Evolutionary conservation across 768 basidiomycete species (phyloP).

Genomic region (Pisolithus microcarpus): DNA sequence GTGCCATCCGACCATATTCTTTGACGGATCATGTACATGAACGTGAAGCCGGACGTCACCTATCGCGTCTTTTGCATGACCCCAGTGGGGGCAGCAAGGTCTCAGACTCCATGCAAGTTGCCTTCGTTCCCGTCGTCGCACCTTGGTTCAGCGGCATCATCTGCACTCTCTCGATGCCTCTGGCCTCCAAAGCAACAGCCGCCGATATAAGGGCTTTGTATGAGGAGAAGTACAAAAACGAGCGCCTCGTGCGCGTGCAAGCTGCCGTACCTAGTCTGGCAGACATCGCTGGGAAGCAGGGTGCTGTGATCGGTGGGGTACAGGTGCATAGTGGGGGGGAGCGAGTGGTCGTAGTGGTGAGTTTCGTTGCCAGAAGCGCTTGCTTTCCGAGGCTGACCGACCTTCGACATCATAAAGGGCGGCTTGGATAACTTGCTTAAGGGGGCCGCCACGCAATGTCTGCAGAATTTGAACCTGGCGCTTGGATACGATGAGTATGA

Average conservation of each 20-base stretch:
- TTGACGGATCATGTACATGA: constrained; percentile 99
- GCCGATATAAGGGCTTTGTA: constrained; percentile 67
- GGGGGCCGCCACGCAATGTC: constrained; percentile 97
- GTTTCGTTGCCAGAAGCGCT: constrained; percentile 22
- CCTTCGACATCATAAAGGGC: constrained; percentile 41
- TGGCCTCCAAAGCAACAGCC: constrained; percentile 61
- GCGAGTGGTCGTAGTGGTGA: constrained; percentile 87
- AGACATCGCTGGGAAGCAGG: constrained; percentile 78
- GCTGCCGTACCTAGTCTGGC: constrained; percentile 64
- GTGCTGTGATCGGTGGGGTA: constrained; percentile 87
- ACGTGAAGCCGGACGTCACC: constrained; percentile 84
- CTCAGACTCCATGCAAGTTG: constrained; percentile 44
- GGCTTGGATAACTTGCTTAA: constrained; percentile 95
- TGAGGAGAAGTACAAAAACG: constrained; percentile 66
- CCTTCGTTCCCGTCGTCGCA: constrained; percentile 81
- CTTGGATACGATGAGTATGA: constrained; percentile 81
- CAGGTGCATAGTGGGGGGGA: constrained; percentile 88
- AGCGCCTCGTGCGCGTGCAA: constrained; percentile 64
- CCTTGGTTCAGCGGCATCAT: constrained; percentile 98
- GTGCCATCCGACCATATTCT: constrained; percentile 77
- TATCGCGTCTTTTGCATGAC: constrained; percentile 51
- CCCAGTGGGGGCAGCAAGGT: constrained; percentile 1
- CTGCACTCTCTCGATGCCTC: constrained; percentile 76
- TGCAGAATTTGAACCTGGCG: constrained; percentile 91
- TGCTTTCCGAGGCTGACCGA: background rate